phyloP scores from a whole-genome alignment of 75 land plant genomes.

The Pseudotsuga menziesii region DNA sequence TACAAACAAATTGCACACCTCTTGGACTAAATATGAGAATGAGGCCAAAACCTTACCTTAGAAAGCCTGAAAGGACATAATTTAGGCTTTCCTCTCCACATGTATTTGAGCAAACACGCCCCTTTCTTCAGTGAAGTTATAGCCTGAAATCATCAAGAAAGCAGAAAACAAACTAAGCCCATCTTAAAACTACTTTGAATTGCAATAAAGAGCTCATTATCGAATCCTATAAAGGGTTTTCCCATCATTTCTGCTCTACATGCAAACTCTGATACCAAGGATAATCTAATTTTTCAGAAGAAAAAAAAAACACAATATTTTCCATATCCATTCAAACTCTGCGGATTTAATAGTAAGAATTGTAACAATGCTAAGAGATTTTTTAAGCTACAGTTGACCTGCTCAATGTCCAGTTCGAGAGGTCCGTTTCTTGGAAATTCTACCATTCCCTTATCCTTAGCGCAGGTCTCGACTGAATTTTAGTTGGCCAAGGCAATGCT shows the following conservation, averaged over 20 bases:
- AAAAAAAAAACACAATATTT: too few relatives aligned
- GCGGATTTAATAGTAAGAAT: not conserved
- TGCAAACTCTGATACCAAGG: too few relatives aligned
- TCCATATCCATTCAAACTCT: too few relatives aligned
- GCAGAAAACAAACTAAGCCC: too few relatives aligned
- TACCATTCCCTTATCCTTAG: slow-evolving; percentile 14
- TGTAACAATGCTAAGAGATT: not conserved
- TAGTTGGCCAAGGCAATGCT: too few relatives aligned
- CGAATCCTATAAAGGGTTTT: too few relatives aligned
- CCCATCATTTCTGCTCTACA: too few relatives aligned
- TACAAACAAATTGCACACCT: not conserved
- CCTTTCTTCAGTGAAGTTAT: slow-evolving; percentile 46
- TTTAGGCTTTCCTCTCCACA: slow-evolving; percentile 49
- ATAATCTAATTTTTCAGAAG: too few relatives aligned
- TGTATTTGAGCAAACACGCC: slow-evolving; percentile 43
- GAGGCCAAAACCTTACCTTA: slow-evolving; percentile 17
- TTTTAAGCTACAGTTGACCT: not conserved
- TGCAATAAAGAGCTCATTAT: too few relatives aligned
- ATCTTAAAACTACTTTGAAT: too few relatives aligned
- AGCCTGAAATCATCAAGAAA: slow-evolving; percentile 14
- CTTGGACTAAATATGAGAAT: not conserved
- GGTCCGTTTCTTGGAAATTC: slow-evolving; percentile 17
- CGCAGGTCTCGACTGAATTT: not conserved
- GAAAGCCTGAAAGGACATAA: slow-evolving; percentile 55
- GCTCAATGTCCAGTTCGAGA: slow-evolving; percentile 20